Evolutionary conservation across 2,329 filamentous ascomycete genomes (phyloP), one percentile per base, ranked within the genome.

Genomic region (Celoporthe dispersa): DNA sequence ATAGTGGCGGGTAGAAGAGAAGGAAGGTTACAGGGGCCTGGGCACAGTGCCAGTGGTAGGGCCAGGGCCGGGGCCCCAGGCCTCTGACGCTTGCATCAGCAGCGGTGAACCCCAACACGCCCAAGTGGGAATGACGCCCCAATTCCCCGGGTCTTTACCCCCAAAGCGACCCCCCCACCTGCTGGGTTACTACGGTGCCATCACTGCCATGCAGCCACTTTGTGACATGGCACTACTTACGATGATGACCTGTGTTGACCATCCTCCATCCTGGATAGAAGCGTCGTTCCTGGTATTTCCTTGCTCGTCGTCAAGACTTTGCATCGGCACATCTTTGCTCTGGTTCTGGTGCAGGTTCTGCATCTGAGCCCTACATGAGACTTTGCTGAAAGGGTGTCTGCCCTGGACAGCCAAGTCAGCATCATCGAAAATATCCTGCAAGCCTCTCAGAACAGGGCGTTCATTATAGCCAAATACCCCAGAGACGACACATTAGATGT

Each of bases 51-150:
- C 57, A 37, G 55, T 19, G n/a, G 28, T 33, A 37, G 57, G 57
- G 28, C 28, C 28, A 35, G 16, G 28, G 6, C 12, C 22, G 25
- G 48, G 48, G 53, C 57, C 31, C 37, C 55, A 33, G 31, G 22
- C 19, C 44, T 48, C 44, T 48, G 44, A 31, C 25, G 16, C 31
- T 12, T 31, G 16, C 33, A 31, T 11, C 31, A 37, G 53, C 53
- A 57, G 33, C 57, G 33, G 57, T 60, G 16, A 60, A 60, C 33
- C 57, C 57, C 57, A 7, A n/a, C 9, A 57, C 6, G 33, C n/a
- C n/a, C n/a, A n/a, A n/a, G n/a, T 37, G 7, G 25, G 41, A 33
- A 53, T 53, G 44, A 37, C 44, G 63, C 62, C 28, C 62, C 62
- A 12, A 22, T n/a, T 9, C 41, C 28, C 48, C 62, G 44, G 63